Percentiles rank a stretch among this genome's conserved stretches.
Conservation (phyloP, 2,329 filamentous ascomycete genomes). For the Catunica adiposa region DNA sequence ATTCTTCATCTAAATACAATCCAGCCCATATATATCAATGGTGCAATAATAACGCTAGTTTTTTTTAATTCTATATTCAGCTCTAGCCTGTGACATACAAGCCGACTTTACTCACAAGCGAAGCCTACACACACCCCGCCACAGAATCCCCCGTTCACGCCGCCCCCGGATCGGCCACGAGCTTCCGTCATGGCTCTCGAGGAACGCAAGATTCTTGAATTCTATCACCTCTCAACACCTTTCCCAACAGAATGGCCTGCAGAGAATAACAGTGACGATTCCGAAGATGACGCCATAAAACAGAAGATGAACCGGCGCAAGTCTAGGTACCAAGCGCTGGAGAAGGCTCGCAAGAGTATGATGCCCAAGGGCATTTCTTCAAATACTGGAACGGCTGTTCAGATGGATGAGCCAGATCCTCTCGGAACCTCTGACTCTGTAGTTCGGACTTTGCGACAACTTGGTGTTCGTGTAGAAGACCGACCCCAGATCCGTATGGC, state of each 20-base stretch:
- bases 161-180: background rate
- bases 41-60: no score
- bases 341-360: slow-evolving; percentile 52
- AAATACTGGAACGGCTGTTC: slow-evolving; percentile 50
- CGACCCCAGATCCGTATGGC: slow-evolving; percentile 57
- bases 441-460: slow-evolving; percentile 57
- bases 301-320: slow-evolving; percentile 42
- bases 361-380: slow-evolving; percentile 26
- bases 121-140: no score
- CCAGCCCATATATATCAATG: no score
- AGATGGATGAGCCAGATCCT: slow-evolving; percentile 84
- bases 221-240: slow-evolving; percentile 69
- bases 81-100: no score
- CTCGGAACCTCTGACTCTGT: slow-evolving; percentile 80
- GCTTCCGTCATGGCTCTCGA: slow-evolving; percentile 30
- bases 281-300: slow-evolving; percentile 38
- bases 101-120: no score
- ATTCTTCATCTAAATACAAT: no score
- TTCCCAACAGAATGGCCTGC: slow-evolving; percentile 76
- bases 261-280: slow-evolving; percentile 55
- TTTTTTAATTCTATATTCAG: no score
- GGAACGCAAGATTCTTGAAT: slow-evolving; percentile 63
- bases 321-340: slow-evolving; percentile 72
- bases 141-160: background rate
- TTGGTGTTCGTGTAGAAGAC: slow-evolving; percentile 69